Conservation (phyloP, 2,329 filamentous ascomycete genomes). For the Orbilia oligospora region DNA sequence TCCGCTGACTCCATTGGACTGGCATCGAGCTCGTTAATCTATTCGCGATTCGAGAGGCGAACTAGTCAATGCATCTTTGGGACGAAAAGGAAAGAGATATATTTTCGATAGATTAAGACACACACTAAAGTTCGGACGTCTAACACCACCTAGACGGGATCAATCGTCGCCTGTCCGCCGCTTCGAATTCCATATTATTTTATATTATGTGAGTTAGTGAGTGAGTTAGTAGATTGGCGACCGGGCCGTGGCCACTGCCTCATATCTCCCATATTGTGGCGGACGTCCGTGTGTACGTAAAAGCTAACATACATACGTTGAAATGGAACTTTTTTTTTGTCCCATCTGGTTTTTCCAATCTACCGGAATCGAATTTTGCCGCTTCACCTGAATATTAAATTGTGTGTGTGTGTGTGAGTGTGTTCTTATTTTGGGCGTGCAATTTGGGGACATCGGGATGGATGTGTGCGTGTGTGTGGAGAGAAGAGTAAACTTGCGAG, state of each 20-base stretch:
- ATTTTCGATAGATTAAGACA: constrained; percentile 30
- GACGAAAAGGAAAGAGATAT: constrained; percentile 3
- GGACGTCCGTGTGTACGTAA: constrained; percentile 1
- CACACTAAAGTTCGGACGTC: constrained; percentile 2
- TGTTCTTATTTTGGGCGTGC: constrained; percentile 22
- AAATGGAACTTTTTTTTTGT: constrained; percentile 1
- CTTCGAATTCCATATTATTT: neutral
- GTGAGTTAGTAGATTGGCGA: constrained; percentile 12
- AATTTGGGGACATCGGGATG: constrained; percentile 47
- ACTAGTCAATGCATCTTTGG: constrained; percentile 16
- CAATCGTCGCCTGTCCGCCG: neutral
- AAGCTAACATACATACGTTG: no score
- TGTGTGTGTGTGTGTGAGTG: neutral
- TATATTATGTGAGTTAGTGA: neutral
- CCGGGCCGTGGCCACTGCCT: constrained; percentile 6
- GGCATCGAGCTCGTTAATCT: constrained; percentile 10
- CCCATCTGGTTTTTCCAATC: constrained; percentile 24
- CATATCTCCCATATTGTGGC: constrained; percentile 28
- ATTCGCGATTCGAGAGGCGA: constrained; percentile 21
- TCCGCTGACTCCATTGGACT: constrained; percentile 13
- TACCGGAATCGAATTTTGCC: constrained; percentile 18
- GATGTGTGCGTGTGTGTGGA: neutral
- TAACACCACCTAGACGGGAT: neutral
- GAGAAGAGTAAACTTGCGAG: neutral
- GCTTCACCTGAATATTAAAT: neutral